Base-by-base conservation (phyloP, 139 green algal species). In the Haematococcus lacustris region DNA sequence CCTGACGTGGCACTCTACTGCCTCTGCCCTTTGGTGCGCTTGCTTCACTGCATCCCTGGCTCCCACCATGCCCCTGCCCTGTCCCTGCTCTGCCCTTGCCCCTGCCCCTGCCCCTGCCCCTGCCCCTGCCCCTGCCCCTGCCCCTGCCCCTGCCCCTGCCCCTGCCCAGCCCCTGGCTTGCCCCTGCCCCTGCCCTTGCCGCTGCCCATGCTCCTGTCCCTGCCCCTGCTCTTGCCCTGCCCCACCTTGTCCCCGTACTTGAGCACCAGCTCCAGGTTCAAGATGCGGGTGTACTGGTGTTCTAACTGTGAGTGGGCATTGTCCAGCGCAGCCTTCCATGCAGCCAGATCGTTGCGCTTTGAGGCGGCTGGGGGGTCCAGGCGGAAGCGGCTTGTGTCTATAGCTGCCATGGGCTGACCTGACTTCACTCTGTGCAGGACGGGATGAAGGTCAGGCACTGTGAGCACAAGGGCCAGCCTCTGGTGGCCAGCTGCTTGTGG, bases 181-280 rank as follows among this genome's bases (percentile, higher is more conserved):
- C 43, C 43, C 43, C 57, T 64, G 13, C 23, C 25, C 57, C 57
- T 35, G 17, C n/a, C 9, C 17, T 3, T n/a, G 23, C 34, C 33
- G 6, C 68, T 51, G 23, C 35, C 50, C 3, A 28, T 3, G 32
- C 5, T 33, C 38, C 38, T 4, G 4, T n/a, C 43, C 3, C 47
- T 41, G 7, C 5, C 65, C 47, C 38, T 64, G 21, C 68, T 68
- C 3, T 35, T 28, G 26, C 59, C n/a, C n/a, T n/a, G n/a, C 82
- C 88, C 85, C 3, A 80, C 70, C 40, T 87, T 88, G 33, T 91
- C 79, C 1, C 90, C 90, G 68, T 85, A 88, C 76, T 90, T 88
- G 1, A 90, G 77, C 78, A 94, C 73, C 68, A 96, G 80, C 78
- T 94, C 87, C 69, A 93, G 69, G 77, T 96, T 96, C 2, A 90